These are phyloP conservation scores for Durio zibethinus DNA, from an alignment of 345 rosid species.

Conservation along the genomic window DNA sequence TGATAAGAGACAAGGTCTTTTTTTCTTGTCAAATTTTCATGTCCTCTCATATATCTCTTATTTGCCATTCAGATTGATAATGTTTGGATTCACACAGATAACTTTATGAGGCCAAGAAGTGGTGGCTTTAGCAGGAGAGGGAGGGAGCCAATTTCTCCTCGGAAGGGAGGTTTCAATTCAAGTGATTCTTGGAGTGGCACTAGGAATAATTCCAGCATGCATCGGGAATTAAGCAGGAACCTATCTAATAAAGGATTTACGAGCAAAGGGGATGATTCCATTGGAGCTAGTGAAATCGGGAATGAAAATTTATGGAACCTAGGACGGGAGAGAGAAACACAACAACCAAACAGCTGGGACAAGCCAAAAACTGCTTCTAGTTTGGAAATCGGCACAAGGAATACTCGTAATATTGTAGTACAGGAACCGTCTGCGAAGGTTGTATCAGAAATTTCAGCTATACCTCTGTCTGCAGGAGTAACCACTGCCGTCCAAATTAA, in stretches of 20 bases:
- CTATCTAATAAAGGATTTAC: constrained; percentile 55
- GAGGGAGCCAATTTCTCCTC: constrained; percentile 78
- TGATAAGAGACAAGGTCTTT: constrained; percentile 63
- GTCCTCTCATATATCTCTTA: background rate
- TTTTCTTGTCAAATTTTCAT: background rate
- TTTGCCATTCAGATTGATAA: constrained; percentile 20
- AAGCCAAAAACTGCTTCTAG: constrained; percentile 45
- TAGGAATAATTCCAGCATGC: constrained; percentile 50
- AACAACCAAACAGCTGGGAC: constrained; percentile 48
- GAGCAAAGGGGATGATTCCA: constrained; percentile 53
- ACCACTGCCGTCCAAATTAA: constrained; percentile 42
- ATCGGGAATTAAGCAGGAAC: constrained; percentile 63
- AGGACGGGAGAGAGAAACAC: constrained; percentile 57
- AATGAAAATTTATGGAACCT: constrained; percentile 55
- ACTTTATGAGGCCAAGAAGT: constrained; percentile 51
- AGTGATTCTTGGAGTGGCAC: constrained; percentile 67
- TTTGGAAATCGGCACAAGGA: constrained; percentile 40
- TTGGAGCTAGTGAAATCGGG: constrained; percentile 46
- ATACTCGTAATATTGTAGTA: constrained; percentile 29
- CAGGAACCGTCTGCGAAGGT: constrained; percentile 46
- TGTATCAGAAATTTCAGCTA: constrained; percentile 38
- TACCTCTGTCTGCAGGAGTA: constrained; percentile 34
- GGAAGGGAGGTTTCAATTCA: constrained; percentile 53
- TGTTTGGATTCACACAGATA: constrained; percentile 44
- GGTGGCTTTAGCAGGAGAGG: constrained; percentile 64